A percentile compares a stretch with the other conserved stretches of the same genome.
Evolutionary conservation across 2,329 filamentous ascomycete genomes (phyloP).

Genomic region (Botryotinia convoluta): DNA sequence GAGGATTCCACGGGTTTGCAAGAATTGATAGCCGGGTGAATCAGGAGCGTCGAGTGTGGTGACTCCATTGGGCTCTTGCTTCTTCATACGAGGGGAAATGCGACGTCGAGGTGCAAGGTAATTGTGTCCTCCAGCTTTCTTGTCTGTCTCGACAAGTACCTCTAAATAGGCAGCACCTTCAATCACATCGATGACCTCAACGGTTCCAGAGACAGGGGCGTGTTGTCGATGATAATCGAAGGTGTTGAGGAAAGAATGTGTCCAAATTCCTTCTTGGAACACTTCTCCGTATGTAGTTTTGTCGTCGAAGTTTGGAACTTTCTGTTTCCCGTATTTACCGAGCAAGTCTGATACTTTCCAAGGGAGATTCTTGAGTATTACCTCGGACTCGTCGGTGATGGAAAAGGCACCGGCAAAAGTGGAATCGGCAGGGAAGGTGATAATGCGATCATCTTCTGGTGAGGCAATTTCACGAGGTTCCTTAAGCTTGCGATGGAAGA

Average conservation of each 20-base stretch:
- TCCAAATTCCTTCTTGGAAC: conserved; percentile 44
- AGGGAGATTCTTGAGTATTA: conserved; percentile 41
- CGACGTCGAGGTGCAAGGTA: conserved; percentile 15
- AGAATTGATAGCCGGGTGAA: conserved; percentile 43
- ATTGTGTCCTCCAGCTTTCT: conserved; percentile 15
- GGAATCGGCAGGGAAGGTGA: conserved; percentile 43
- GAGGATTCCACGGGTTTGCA: conserved; percentile 42
- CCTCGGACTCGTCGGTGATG: conserved; percentile 30
- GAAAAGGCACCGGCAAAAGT: conserved; percentile 35
- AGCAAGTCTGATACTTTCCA: conserved; percentile 43
- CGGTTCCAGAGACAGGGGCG: conserved; percentile 41
- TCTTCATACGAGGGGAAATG: conserved; percentile 19
- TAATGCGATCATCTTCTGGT: conserved; percentile 43
- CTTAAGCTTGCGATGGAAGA: conserved; percentile 43
- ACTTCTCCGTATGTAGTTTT: conserved; percentile 36
- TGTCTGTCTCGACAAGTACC: conserved; percentile 29
- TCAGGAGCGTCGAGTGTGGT: conserved; percentile 37
- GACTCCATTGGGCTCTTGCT: background rate
- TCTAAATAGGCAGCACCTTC: conserved; percentile 42
- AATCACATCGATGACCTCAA: conserved; percentile 42
- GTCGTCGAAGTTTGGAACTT: conserved; percentile 17
- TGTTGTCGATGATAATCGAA: conserved; percentile 46
- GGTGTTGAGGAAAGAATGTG: conserved; percentile 43
- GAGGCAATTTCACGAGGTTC: conserved; percentile 38
- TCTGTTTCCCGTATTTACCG: background rate